Percentiles rank a stretch among this genome's conserved stretches.
phyloP scores from a whole-genome alignment of 2,329 filamentous ascomycete genomes.

The Teratosphaeriaceae sp. region DNA sequence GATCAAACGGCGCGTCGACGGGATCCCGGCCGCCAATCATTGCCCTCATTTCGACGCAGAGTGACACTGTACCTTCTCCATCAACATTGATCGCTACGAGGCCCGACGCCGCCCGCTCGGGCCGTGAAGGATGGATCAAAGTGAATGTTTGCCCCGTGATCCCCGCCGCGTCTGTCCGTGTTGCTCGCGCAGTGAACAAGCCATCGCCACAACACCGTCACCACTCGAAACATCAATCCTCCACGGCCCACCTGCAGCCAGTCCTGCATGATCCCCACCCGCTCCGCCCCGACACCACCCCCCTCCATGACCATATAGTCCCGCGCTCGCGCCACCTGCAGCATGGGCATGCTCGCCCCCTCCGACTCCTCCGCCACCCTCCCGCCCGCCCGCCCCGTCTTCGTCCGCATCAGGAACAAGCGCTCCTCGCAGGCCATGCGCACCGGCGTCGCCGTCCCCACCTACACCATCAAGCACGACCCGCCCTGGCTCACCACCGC shows the following conservation, averaged over 20 bases:
- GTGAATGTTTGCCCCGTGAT: not conserved
- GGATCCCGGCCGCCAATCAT: not conserved
- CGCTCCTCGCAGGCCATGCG: constrained; percentile 9
- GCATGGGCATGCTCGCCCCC: too few species aligned
- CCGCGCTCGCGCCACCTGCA: too few species aligned
- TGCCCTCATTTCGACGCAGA: not conserved
- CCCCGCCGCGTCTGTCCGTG: not conserved
- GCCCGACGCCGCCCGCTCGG: too few species aligned
- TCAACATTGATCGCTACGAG: too few species aligned
- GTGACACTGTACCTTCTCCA: too few species aligned
- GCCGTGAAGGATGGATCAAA: too few species aligned
- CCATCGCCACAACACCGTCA: not conserved
- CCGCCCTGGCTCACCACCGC: constrained; percentile 18
- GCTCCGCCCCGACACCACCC: not conserved
- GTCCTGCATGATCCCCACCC: not conserved
- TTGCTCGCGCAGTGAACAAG: not conserved
- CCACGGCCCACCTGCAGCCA: not conserved
- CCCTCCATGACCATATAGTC: not conserved
- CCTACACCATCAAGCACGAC: constrained; percentile 30
- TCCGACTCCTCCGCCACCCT: constrained; percentile 8
- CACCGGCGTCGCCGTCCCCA: constrained; percentile 28
- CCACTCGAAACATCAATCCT: not conserved
- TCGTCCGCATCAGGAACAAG: constrained; percentile 8
- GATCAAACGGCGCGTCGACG: not conserved
- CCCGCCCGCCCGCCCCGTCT: constrained; percentile 10